phyloP scores from a whole-genome alignment of 148 eudicot species.

The Dysphania ambrosioides region DNA sequence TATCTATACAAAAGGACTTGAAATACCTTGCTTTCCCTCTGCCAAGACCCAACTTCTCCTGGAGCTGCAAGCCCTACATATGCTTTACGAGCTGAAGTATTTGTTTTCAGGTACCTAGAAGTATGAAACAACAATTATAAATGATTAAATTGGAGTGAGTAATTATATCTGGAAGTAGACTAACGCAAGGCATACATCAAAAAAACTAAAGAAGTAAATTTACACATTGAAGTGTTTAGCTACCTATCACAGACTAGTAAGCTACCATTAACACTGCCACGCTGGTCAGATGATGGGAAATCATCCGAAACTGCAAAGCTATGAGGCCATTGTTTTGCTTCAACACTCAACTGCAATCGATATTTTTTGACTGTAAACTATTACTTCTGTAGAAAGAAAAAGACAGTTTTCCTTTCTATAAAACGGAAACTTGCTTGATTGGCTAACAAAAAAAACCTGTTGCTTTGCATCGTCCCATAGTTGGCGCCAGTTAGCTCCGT shows the following conservation, averaged over 20 bases:
- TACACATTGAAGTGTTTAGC: background rate
- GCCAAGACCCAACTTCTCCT: slow-evolving; percentile 67
- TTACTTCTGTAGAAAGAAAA: background rate
- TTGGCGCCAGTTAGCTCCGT: slow-evolving; percentile 27
- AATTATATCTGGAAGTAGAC: background rate
- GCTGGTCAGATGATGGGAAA: slow-evolving; percentile 42
- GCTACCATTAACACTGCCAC: slow-evolving; percentile 52
- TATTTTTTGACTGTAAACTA: background rate
- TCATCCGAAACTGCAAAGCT: slow-evolving; percentile 58
- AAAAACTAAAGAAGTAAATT: slow-evolving; percentile 5
- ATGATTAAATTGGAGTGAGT: background rate
- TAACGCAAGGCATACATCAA: background rate
- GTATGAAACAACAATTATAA: background rate
- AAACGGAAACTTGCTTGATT: background rate
- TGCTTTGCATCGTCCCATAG: slow-evolving; percentile 60
- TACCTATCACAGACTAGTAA: slow-evolving; percentile 64
- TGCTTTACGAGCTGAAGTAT: slow-evolving; percentile 36
- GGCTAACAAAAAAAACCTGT: slow-evolving; percentile 30
- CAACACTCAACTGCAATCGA: slow-evolving; percentile 39
- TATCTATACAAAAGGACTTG: no score
- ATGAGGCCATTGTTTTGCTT: slow-evolving; percentile 67
- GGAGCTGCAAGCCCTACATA: slow-evolving; percentile 52
- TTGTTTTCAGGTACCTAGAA: slow-evolving; percentile 33
- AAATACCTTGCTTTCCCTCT: slow-evolving; percentile 56
- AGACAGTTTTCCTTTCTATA: background rate